Conservation (phyloP, 2,329 filamentous ascomycete genomes). For the Sarocladium strictum region DNA sequence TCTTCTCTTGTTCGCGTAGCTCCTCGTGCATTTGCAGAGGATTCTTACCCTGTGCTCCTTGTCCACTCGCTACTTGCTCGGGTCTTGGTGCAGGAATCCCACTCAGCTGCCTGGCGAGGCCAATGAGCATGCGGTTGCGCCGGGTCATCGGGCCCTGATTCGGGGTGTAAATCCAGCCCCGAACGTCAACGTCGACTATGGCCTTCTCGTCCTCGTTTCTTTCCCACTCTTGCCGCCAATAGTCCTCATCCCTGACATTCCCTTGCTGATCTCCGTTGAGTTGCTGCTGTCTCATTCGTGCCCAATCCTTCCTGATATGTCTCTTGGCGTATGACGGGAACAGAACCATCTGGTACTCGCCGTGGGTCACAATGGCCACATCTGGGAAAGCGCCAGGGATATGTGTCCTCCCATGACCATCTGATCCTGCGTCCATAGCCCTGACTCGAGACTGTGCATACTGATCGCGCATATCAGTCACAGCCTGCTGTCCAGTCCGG, state of each 20-base stretch:
- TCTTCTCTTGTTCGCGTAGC: conserved; percentile 54
- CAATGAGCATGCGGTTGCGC: conserved; percentile 80
- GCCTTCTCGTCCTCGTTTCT: conserved; percentile 75
- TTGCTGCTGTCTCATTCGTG: conserved; percentile 23
- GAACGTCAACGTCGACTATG: conserved; percentile 87
- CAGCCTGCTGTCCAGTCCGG: conserved; percentile 48
- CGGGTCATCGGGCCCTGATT: conserved; percentile 78
- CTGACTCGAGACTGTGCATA: conserved; percentile 47
- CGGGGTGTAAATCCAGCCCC: conserved; percentile 91
- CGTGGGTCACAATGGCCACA: conserved; percentile 70
- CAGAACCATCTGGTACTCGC: conserved; percentile 86
- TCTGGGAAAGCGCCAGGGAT: conserved; percentile 79
- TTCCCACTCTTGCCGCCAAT: conserved; percentile 75
- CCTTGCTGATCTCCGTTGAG: conserved; percentile 25
- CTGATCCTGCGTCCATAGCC: conserved; percentile 21
- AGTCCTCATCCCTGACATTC: conserved; percentile 58
- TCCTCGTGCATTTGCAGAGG: conserved; percentile 34
- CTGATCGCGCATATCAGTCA: conserved; percentile 53
- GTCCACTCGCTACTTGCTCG: conserved; percentile 21
- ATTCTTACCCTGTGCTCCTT: conserved; percentile 16
- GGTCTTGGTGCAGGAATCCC: conserved; percentile 68
- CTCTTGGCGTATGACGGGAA: conserved; percentile 89
- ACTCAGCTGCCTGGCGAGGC: conserved; percentile 79
- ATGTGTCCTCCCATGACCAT: conserved; percentile 26
- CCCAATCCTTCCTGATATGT: conserved; percentile 49